Evolutionary conservation across 2,329 filamentous ascomycete species (phyloP), one percentile per base, ranked within the genome.

Genomic region (Colletotrichum costaricense): DNA sequence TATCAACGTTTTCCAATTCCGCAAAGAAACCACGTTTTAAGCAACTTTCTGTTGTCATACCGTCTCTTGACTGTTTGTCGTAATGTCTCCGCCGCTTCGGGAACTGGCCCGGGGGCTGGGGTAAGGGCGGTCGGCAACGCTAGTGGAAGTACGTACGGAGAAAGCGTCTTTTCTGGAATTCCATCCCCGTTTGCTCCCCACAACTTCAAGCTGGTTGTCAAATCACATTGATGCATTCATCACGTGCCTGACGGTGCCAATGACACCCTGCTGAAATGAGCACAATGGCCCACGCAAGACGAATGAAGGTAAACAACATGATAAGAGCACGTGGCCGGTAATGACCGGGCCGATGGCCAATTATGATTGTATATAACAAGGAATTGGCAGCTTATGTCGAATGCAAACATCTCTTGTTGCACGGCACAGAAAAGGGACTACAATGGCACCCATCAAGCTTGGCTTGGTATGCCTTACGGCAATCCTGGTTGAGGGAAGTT

Each of bases 251-350:
- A 8, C 5, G 19, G 12, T 56, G 35, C 33, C 24, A 70, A 54
- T 70, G 26, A 62, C 14, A 62, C 60, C 4, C 33, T 64, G 22
- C 66, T 30, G 5, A 46, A 33, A 56, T 42, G 33, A 46, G 67
- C 46, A 65, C 30, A 46, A 33, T 28, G 28, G n/a, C 38, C 67
- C 28, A 49, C 33, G 33, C 7, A 30, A 28, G 35, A 52, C n/a
- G 9, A 24, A 4, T 28, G 22, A 49, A 52, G 0, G 60, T 55
- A 55, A 64, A 59, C 54, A 56, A 55, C 2, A 59, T 8, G 66
- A 64, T 59, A 63, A 49, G 38, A 28, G 65, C 69, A 69, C 69
- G 59, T 72, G 69, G 54, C 59, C 42, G 54, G 54, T 6, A 58
- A 59, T 54, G 42, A 46, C 66, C 59, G 58, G 69, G 8, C 59